These are phyloP conservation scores for Purshia tridentata DNA, from an alignment of 306 rosid genomes.

Conservation along the genomic window DNA sequence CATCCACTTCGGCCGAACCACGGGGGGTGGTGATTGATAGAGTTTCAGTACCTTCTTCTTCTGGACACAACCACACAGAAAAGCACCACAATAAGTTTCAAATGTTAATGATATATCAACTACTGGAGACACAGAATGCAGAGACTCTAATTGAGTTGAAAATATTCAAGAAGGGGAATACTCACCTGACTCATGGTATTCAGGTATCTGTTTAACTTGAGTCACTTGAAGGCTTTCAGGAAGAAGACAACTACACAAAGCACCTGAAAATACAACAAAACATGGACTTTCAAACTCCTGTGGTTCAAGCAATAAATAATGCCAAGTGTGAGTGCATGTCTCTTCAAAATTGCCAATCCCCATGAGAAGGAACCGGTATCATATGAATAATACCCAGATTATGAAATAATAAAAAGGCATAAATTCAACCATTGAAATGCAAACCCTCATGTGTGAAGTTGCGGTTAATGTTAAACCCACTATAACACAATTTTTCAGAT, in stretches of 20 bases:
- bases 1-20: conserved; percentile 48
- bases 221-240: conserved; percentile 92
- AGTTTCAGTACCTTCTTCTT: conserved; percentile 63
- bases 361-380: conserved; percentile 2
- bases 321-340: background rate
- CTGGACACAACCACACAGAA: conserved; percentile 38
- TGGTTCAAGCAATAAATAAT: conserved; percentile 15
- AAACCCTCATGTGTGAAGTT: background rate
- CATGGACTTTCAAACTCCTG: conserved; percentile 1
- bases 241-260: conserved; percentile 86
- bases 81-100: conserved; percentile 16
- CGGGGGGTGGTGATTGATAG: conserved; percentile 47
- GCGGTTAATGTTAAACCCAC: background rate
- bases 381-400: background rate
- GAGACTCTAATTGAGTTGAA: conserved; percentile 1
- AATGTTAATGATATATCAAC: conserved; percentile 18
- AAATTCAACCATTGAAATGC: background rate
- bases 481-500: too few relatives aligned
- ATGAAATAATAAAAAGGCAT: background rate
- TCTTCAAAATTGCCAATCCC: background rate
- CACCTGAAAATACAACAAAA: conserved; percentile 61
- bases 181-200: conserved; percentile 71
- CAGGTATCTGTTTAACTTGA: conserved; percentile 74
- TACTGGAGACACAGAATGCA: background rate
- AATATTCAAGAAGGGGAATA: conserved; percentile 8